Evolutionary conservation across 2,329 filamentous ascomycete genomes (phyloP).

Genomic region (Trichoderma sp.): DNA sequence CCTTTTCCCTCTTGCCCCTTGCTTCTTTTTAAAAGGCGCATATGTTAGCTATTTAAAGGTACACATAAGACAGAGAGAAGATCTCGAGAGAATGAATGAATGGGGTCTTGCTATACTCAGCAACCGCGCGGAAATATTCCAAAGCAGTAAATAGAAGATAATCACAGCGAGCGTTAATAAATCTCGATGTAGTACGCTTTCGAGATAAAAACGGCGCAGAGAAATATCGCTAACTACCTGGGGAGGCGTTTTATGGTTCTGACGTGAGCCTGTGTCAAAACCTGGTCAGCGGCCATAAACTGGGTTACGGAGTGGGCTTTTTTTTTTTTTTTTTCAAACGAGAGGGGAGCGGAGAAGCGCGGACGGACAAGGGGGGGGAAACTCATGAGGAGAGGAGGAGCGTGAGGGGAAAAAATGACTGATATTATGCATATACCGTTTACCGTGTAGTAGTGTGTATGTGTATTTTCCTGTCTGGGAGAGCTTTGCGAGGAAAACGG

Average conservation of each 20-base stretch:
- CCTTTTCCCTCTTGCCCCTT: not conserved
- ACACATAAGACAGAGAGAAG: not conserved
- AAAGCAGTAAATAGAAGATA: not conserved
- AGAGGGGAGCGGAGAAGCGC: not conserved
- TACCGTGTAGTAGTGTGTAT: not conserved
- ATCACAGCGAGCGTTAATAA: not conserved
- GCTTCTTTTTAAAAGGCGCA: not conserved
- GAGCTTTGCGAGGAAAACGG: not conserved
- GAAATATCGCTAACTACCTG: not conserved
- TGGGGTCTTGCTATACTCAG: not conserved
- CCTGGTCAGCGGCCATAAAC: constrained; percentile 8
- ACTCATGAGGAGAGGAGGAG: not conserved
- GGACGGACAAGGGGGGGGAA: not conserved
- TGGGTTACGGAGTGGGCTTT: not conserved
- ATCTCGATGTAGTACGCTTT: not conserved
- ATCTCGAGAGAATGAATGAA: not conserved
- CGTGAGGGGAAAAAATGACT: not conserved
- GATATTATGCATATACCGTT: not conserved
- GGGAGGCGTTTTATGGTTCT: constrained; percentile 15
- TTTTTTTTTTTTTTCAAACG: not conserved
- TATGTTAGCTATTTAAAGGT: not conserved
- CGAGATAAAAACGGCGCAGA: not conserved
- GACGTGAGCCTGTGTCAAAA: constrained; percentile 16
- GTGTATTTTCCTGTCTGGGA: not conserved
- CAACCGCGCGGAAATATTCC: not conserved